These are phyloP conservation scores for Cutaneotrichosporon sp. DNA, from an alignment of 1,284 basidiomycete species.

Conservation along the genomic window DNA sequence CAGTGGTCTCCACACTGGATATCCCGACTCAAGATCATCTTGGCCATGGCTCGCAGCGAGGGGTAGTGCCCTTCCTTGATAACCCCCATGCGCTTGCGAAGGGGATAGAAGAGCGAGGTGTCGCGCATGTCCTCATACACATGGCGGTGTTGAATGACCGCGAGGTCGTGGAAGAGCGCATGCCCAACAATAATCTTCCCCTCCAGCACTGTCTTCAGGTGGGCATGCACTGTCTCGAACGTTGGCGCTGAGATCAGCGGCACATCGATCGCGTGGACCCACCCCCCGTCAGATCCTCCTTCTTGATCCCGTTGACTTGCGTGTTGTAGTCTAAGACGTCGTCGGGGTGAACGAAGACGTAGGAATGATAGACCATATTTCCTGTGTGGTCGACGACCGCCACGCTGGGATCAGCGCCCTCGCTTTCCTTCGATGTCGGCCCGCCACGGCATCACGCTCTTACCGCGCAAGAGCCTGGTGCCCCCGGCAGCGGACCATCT, in stretches of 20 bases:
- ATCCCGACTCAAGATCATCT: conserved; percentile 50
- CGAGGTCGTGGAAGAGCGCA: conserved; percentile 84
- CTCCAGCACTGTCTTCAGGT: conserved; percentile 68
- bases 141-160: conserved; percentile 55
- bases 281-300: conserved; percentile 50
- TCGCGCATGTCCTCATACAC: conserved; percentile 52
- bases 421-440: not conserved
- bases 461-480: conserved; percentile 29
- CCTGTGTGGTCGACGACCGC: conserved; percentile 53
- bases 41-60: conserved; percentile 48
- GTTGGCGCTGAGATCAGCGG: conserved; percentile 59
- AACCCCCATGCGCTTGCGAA: conserved; percentile 37
- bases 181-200: conserved; percentile 85
- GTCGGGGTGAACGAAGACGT: conserved; percentile 50
- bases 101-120: conserved; percentile 52
- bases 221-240: conserved; percentile 70
- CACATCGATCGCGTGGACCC: conserved; percentile 11
- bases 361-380: conserved; percentile 49
- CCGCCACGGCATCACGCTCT: too few relatives aligned
- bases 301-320: conserved; percentile 50
- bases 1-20: conserved; percentile 45
- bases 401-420: conserved; percentile 27
- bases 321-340: conserved; percentile 54
- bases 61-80: conserved; percentile 45
- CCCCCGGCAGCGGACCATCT: conserved; percentile 31